Percentiles rank a stretch among this genome's conserved stretches.
phyloP scores from a whole-genome alignment of 2,329 filamentous ascomycete genomes.

The Coniella vitis region DNA sequence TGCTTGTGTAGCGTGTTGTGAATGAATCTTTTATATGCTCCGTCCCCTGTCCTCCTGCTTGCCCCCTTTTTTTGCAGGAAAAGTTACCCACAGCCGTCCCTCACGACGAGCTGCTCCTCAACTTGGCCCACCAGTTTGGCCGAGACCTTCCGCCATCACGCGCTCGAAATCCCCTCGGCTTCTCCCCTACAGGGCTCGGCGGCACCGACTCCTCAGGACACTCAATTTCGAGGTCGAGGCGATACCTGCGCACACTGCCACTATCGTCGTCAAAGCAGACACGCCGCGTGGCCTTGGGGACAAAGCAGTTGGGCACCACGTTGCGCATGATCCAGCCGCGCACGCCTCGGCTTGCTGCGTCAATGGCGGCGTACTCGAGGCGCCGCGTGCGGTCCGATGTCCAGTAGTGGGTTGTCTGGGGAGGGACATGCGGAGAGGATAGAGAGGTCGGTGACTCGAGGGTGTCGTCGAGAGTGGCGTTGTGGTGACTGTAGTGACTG shows the following conservation, averaged over 20 bases:
- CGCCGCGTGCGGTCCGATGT: slow-evolving; percentile 56
- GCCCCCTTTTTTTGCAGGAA: no score
- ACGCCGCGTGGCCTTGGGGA: slow-evolving; percentile 42
- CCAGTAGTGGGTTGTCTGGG: slow-evolving; percentile 60
- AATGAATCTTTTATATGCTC: no score
- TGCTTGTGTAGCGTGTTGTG: no score
- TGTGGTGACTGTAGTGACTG: slow-evolving; percentile 26
- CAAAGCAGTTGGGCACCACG: slow-evolving; percentile 54
- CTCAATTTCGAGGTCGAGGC: slow-evolving; percentile 46
- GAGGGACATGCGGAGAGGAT: slow-evolving; percentile 35
- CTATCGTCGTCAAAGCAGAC: slow-evolving; percentile 55
- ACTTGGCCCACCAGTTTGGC: slow-evolving; percentile 9
- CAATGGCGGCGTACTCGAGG: slow-evolving; percentile 60
- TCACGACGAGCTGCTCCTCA: background rate
- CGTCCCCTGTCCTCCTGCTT: no score
- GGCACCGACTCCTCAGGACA: slow-evolving; percentile 17
- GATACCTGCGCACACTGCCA: slow-evolving; percentile 57
- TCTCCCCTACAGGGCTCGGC: slow-evolving; percentile 13
- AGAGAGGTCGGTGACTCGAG: slow-evolving; percentile 18
- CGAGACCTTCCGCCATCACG: background rate
- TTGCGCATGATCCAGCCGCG: slow-evolving; percentile 53
- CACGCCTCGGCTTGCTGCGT: slow-evolving; percentile 53
- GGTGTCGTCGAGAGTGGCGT: slow-evolving; percentile 2
- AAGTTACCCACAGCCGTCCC: slow-evolving; percentile 4
- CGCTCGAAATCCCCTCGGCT: slow-evolving; percentile 12